Evolutionary conservation across 768 basidiomycete species (phyloP), one percentile per base, ranked within the genome.

Genomic region (Cystofilobasidium capitatum): DNA sequence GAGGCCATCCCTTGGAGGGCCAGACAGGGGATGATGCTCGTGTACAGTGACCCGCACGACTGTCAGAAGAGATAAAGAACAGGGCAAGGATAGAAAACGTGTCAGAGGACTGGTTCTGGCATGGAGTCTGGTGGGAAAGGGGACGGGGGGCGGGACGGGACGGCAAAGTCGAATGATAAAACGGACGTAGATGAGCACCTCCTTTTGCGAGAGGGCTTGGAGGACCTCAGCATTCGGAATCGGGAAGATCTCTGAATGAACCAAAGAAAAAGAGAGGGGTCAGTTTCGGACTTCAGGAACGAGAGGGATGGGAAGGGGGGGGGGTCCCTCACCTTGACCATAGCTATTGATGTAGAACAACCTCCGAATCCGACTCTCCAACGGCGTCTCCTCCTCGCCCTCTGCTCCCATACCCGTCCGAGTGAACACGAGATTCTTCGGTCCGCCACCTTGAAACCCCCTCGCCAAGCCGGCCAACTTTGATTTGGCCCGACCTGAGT

Each of bases 41-140:
- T 97, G 90, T 90, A 97, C 10, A 97, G 79, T 1, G 91, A 94
- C 7, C 92, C 92, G 74, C 91, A 92, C 3, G 90, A 92, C 51
- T 55, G 26, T 6, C 14, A 29, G 29, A 22, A 2, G 13, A 49
- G 45, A n/a, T n/a, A 24, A 22, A 6, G 40, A 6, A 22, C 45
- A 49, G 45, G 8, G 7, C 17, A 20, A n/a, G 14, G 44, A 45
- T 6, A 16, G 8, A n/a, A n/a, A 45, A n/a, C 6, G 17, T 4
- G 44, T 5, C 6, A n/a, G n/a, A n/a, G n/a, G n/a, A n/a, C n/a
- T n/a, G n/a, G n/a, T n/a, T n/a, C n/a, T n/a, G n/a, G n/a, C n/a
- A n/a, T n/a, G n/a, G n/a, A n/a, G n/a, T n/a, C n/a, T n/a, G n/a
- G n/a, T n/a, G n/a, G n/a, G n/a, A n/a, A n/a, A n/a, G n/a, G n/a